Base-by-base conservation (phyloP, 2,329 filamentous ascomycete genomes). In the Stachybotrys echinatus region DNA sequence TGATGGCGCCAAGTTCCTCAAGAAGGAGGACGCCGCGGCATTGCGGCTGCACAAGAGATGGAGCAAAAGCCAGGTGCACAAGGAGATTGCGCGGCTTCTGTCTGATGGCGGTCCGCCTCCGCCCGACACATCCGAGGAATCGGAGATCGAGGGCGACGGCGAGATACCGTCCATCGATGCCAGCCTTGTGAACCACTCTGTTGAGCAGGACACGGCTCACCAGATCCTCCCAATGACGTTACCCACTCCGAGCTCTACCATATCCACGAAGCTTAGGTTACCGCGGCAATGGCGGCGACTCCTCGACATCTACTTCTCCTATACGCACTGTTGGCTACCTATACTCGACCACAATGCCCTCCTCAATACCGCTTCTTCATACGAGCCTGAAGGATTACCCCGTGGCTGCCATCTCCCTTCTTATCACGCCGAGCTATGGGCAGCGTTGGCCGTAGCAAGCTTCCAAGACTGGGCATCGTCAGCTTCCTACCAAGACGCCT, bases 251-350 rank as follows among this genome's bases (percentile, higher is more conserved):
- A 18, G 38, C 6, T 40, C 38, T 8, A 40, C 19, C 8, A n/a
- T 12, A 7, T n/a, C 38, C n/a, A 47, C 50, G 48, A 67, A 54
- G 50, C 51, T 62, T 39, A 58, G 60, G 39, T 67, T 87, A 0
- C 83, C 76, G 17, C 60, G 65, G 17, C 76, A 80, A 58, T 80
- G 76, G 61, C 83, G 74, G 71, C 72, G 76, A 3, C 73, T 91
- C 4, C 69, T 91, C 38, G 85, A 90, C 55, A 75, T 87, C 5
- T 91, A 89, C 62, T 87, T 89, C 52, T 80, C 85, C 1, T 89
- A 88, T 57, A 88, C 84, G 0, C 85, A 91, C 62, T 83, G 79
- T 48, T 92, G 88, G 88, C 75, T 92, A 22, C 88, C 88, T 0
- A 83, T 92, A 22, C 72, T 86, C 12, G 84, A 89, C 54, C 86